Evolutionary conservation across 345 rosid genomes (phyloP), one percentile per base, ranked within the genome.

Genomic region (Hypericum perforatum): DNA sequence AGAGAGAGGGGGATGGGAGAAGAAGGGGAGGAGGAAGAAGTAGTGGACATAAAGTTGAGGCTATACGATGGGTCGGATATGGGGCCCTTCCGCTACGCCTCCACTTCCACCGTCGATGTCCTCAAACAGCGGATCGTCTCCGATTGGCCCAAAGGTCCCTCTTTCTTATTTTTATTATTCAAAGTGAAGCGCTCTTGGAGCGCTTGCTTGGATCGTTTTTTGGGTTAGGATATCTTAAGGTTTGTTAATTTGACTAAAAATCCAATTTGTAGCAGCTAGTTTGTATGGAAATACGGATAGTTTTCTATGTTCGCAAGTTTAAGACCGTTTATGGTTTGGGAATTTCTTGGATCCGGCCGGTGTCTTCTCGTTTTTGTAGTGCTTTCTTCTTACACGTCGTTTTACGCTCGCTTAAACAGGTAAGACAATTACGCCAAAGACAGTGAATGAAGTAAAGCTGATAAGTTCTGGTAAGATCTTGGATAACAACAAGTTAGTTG

Each of bases 131-230:
- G 95, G 59, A 78, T 85, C 49, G 87, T 89, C 59, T 79, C 89
- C 38, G 95, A 89, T 76, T 89, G 95, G 95, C 97, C 97, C 43
- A 85, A 78, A 83, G 97, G 95, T n/a, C n/a, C n/a, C n/a, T n/a
- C n/a, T n/a, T n/a, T n/a, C n/a, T 85, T 63, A 5, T 45, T 29
- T 11, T 45, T 37, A 10, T 1, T 7, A 29, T 50, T 65, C 9
- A 45, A 44, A 46, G 12, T 55, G 16, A 16, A 11, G 7, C 6
- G 7, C 40, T 39, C 6, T n/a, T 5, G 15, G 9, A n/a, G 3
- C 13, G 48, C n/a, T 15, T 15, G 6, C 22, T 39, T 7, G 36
- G n/a, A 37, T 46, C 9, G 9, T 13, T 45, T 7, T 57, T 14
- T 16, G 22, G 32, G 29, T 51, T 36, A 22, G 32, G 32, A 22